These are phyloP conservation scores for Eutypa lata DNA, from an alignment of 2,329 filamentous ascomycete genomes.

Conservation along the genomic window DNA sequence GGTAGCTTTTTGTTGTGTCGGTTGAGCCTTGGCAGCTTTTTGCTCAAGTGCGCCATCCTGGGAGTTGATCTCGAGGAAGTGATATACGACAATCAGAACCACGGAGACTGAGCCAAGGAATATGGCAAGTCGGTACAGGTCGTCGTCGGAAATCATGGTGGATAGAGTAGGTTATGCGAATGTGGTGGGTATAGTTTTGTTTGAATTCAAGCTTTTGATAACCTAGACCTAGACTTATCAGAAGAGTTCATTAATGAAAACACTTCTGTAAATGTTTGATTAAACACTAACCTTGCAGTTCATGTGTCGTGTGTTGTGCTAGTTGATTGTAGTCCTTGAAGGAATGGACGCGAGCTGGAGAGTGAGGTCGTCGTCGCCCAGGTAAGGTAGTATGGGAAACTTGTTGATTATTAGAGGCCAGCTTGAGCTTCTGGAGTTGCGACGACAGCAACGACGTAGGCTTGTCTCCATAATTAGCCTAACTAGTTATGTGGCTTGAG, in stretches of 20 bases:
- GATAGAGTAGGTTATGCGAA: slow-evolving; percentile 8
- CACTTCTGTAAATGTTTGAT: not conserved
- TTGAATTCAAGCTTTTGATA: not conserved
- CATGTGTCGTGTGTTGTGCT: not conserved
- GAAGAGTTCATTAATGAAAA: not conserved
- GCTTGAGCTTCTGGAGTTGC: slow-evolving; percentile 24
- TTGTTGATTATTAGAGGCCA: slow-evolving; percentile 23
- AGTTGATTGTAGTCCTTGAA: not conserved
- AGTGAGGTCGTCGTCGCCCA: not conserved
- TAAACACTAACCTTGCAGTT: not conserved
- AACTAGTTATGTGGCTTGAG: slow-evolving; percentile 10
- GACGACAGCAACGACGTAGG: too few species aligned
- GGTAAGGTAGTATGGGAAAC: not conserved
- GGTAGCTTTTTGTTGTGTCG: slow-evolving; percentile 19
- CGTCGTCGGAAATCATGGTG: slow-evolving; percentile 91
- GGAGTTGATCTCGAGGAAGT: slow-evolving; percentile 95
- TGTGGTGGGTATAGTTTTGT: not conserved
- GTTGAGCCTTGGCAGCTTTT: slow-evolving; percentile 25
- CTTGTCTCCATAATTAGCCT: too few species aligned
- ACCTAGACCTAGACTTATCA: not conserved
- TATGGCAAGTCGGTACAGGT: slow-evolving; percentile 87
- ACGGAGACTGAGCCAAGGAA: slow-evolving; percentile 88
- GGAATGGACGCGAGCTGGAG: slow-evolving; percentile 1
- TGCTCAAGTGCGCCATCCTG: slow-evolving; percentile 26
- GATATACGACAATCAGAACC: slow-evolving; percentile 90